Evolutionary conservation across 176 grass and related monocot species (phyloP).

Genomic region (Eragrostis curvula): DNA sequence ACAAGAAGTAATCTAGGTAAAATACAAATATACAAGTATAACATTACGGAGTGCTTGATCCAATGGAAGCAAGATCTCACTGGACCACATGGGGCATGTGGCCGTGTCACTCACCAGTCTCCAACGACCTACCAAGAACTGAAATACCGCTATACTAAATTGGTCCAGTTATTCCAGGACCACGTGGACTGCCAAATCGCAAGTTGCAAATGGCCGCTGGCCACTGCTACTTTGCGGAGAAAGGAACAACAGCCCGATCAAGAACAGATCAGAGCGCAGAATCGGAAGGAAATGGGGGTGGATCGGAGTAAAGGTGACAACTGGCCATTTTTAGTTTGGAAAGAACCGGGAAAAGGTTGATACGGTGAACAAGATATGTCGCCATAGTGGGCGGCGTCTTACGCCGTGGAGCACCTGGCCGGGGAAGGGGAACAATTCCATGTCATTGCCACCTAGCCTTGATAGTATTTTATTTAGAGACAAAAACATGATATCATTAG

Average conservation of each 20-base stretch:
- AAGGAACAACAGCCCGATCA: constrained; percentile 33
- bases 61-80: constrained; percentile 42
- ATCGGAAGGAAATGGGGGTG: not conserved
- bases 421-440: not conserved
- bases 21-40: constrained; percentile 8
- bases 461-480: not conserved
- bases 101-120: not conserved
- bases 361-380: constrained; percentile 17
- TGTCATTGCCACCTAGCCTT: not conserved
- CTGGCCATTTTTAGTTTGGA: not conserved
- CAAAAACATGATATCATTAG: not conserved
- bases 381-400: constrained; percentile 20
- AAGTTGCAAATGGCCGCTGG: constrained; percentile 16
- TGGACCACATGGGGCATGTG: constrained; percentile 41
- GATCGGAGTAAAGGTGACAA: not conserved
- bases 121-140: not conserved
- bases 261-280: constrained; percentile 21
- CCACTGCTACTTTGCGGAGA: constrained; percentile 36
- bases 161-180: constrained; percentile 5
- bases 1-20: not conserved
- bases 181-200: constrained; percentile 21
- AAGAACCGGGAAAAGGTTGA: constrained; percentile 10
- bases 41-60: constrained; percentile 13
- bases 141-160: too few relatives aligned
- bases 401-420: constrained; percentile 39